Base-by-base conservation (phyloP, 805 yeast genomes). In the Spathaspora hagerdaliae region DNA sequence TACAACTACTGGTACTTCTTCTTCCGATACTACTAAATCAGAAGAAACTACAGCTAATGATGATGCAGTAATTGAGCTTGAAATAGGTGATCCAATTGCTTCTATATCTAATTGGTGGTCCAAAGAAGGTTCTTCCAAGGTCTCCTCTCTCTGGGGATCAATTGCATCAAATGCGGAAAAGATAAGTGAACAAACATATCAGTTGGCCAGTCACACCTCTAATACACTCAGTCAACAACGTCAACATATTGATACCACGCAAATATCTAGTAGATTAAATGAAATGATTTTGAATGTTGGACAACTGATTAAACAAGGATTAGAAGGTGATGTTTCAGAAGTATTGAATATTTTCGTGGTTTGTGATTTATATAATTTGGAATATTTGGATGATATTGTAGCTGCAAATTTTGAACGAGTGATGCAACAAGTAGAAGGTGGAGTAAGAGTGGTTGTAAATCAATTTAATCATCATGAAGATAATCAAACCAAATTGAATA, bases 41-140 rank as follows among this genome's bases (percentile, higher is more conserved):
- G 35, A 11, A 19, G 38, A 12, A 2, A 46, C 36, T 9, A 42
- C 45, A 4, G 27, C 34, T 11, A 24, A 15, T 34, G 35, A 14
- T 8, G 37, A 36, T 8, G 36, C 41, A 6, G 27, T 14, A 14
- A 29, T 9, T 29, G 32, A 29, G 32, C 34, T 39, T 31, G 44
- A 41, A n/a, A 29, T 31, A 10, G 9, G 31, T 48, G 89, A 83
- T 55, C 89, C 91, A 12, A 74, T 85, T 33, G 72, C 82, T 0
- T 75, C 87, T 1, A 65, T 85, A 41, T 73, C 89, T 4, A 79
- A 74, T 34, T 86, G 95, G 94, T 86, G 95, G 94, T 77, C 79
- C 2, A 72, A 73, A 1, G 81, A 81, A 38, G 91, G 91, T 0
- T 80, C 89, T 2, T 70, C 76, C 2, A 79, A 80, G 27, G 88